These are phyloP conservation scores for Cryphonectria radicalis DNA, from an alignment of 2,329 filamentous ascomycete species.

Conservation along the genomic window DNA sequence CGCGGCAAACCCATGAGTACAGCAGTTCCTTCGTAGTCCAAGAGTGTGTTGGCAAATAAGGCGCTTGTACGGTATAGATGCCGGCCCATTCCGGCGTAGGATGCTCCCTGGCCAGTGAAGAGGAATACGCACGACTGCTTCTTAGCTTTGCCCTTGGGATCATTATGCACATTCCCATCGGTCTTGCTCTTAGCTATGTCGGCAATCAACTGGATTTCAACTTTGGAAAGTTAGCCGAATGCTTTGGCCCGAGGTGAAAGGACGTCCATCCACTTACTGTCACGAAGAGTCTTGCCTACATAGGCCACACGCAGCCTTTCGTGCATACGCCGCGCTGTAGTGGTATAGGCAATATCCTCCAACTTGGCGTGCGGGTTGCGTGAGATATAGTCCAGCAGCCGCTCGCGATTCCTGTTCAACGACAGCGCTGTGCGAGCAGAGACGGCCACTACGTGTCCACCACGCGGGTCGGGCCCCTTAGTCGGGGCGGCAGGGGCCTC, in stretches of 20 bases:
- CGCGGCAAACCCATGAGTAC: too few species aligned
- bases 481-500: constrained; percentile 52
- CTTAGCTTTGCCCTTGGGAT: too few species aligned
- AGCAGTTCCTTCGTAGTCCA: too few species aligned
- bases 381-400: constrained; percentile 58
- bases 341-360: constrained; percentile 66
- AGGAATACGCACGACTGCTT: constrained; percentile 44
- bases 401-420: constrained; percentile 62
- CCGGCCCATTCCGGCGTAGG: constrained; percentile 52
- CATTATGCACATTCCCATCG: too few species aligned
- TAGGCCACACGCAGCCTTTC: too few species aligned
- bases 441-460: constrained; percentile 58
- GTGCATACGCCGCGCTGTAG: constrained; percentile 67
- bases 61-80: too few species aligned
- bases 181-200: too few species aligned
- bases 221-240: constrained; percentile 45
- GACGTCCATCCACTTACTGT: too few species aligned
- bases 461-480: constrained; percentile 52
- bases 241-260: constrained; percentile 47
- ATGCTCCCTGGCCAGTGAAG: constrained; percentile 61
- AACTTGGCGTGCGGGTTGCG: constrained; percentile 54
- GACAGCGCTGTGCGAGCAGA: constrained; percentile 59
- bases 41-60: too few species aligned
- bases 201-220: too few species aligned
- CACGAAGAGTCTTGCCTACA: too few species aligned